Evolutionary conservation across 306 rosid genomes (phyloP), one percentile per base, ranked within the genome.

Genomic region (Acmispon strigosus): DNA sequence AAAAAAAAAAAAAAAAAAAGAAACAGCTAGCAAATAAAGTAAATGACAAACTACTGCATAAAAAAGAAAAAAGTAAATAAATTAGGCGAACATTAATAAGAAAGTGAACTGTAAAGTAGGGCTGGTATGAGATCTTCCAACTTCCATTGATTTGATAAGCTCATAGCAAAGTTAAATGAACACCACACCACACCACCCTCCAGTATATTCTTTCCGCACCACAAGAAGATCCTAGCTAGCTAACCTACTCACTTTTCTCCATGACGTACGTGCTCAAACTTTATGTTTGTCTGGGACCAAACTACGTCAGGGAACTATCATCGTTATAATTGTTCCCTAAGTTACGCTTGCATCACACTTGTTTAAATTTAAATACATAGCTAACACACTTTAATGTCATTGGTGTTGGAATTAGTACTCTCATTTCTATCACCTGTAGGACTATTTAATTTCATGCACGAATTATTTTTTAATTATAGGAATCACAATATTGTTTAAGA

Each of bases 171-270:
- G 34, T 55, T 19, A 36, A 18, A 75, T 11, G 16, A 29, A 65
- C n/a, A 54, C 13, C 36, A 7, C 32, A 2, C 6, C 27, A 65
- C n/a, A 54, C 13, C 36, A 7, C 32, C 32, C 6, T 42, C 1
- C 0, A 27, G 78, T 22, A 72, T 72, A 78, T 78, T 72, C 69
- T 57, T 55, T 39, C 8, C 24, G 82, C 74, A 72, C 49, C 75
- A 12, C 37, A 29, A 34, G 36, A 78, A 63, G 69, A 64, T 77
- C 32, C 66, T 11, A 37, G 52, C 3, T 18, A 45, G 4, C n/a
- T n/a, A n/a, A n/a, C n/a, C n/a, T n/a, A n/a, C n/a, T n/a, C n/a
- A 22, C 17, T 63, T 70, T 73, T 29, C 39, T 56, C 50, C 77
- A 49, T 62, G 75, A 29, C 34, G 42, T 48, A 36, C 62, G 34